These are phyloP conservation scores for Chenopodium suecicum DNA, from an alignment of 148 eudicot genomes.

Conservation along the genomic window DNA sequence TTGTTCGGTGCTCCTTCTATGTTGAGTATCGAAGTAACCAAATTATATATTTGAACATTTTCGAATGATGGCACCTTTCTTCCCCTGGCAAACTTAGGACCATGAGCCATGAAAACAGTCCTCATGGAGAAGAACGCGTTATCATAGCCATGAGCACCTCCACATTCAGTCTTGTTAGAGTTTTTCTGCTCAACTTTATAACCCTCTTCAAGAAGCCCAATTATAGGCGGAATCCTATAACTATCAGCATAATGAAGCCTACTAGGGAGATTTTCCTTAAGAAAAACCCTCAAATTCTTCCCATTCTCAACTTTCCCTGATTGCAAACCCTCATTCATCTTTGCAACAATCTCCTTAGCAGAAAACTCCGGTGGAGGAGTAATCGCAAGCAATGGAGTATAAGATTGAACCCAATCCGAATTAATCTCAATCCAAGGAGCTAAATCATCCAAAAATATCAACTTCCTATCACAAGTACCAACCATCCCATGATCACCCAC, in stretches of 20 bases:
- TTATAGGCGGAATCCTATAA: constrained; percentile 74
- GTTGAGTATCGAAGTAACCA: constrained; percentile 66
- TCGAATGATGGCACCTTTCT: constrained; percentile 79
- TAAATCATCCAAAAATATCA: constrained; percentile 69
- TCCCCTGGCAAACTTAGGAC: constrained; percentile 67
- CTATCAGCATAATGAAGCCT: constrained; percentile 70
- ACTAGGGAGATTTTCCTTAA: constrained; percentile 75
- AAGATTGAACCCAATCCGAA: constrained; percentile 65
- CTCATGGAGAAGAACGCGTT: constrained; percentile 92
- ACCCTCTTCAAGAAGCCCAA: constrained; percentile 75
- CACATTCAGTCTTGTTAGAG: constrained; percentile 61
- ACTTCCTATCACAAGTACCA: constrained; percentile 84
- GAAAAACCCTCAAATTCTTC: constrained; percentile 55
- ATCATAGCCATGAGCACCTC: constrained; percentile 95
- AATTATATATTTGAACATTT: constrained; percentile 76
- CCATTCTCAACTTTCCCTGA: constrained; percentile 75
- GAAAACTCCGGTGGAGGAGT: constrained; percentile 49
- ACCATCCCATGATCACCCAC: constrained; percentile 98
- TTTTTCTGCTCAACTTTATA: constrained; percentile 70
- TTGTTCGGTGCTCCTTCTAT: constrained; percentile 75
- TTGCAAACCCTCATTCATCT: constrained; percentile 73
- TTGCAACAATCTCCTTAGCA: constrained; percentile 49
- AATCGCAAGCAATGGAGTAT: constrained; percentile 75
- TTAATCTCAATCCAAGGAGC: constrained; percentile 65
- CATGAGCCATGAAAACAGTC: constrained; percentile 74